These are phyloP conservation scores for Schwanniomyces polymorphus DNA, from an alignment of 805 yeast genomes.

Conservation along the genomic window DNA sequence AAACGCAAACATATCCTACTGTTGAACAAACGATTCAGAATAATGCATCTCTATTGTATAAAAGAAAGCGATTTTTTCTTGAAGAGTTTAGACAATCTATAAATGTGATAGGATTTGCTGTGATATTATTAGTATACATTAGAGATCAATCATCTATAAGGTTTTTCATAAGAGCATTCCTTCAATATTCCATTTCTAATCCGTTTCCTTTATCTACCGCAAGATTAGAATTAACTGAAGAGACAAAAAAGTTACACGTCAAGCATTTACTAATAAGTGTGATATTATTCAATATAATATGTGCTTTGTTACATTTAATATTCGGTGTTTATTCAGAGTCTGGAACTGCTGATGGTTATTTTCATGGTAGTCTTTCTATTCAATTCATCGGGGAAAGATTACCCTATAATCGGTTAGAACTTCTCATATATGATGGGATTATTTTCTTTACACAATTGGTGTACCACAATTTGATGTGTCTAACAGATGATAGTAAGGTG, in stretches of 20 bases:
- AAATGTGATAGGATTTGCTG: constrained; percentile 33
- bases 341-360: constrained; percentile 13
- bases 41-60: constrained; percentile 40
- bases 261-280: constrained; percentile 25
- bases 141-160: constrained; percentile 40
- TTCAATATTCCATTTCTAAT: constrained; percentile 28
- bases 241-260: constrained; percentile 24
- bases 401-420: constrained; percentile 23
- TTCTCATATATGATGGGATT: constrained; percentile 26
- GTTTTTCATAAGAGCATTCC: constrained; percentile 22
- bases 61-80: constrained; percentile 41
- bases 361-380: constrained; percentile 34
- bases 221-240: constrained; percentile 18
- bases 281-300: constrained; percentile 19
- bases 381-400: constrained; percentile 41
- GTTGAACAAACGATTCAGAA: constrained; percentile 40
- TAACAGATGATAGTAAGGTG: constrained; percentile 29
- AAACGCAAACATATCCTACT: constrained; percentile 29
- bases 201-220: constrained; percentile 22
- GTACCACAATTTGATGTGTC: constrained; percentile 32
- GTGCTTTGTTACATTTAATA: constrained; percentile 25
- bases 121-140: constrained; percentile 38
- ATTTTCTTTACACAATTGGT: constrained; percentile 27
- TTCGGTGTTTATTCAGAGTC: constrained; percentile 22
- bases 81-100: constrained; percentile 32